Base-by-base conservation (phyloP, 1,284 basidiomycete genomes). In the Schizophyllum amplum region DNA sequence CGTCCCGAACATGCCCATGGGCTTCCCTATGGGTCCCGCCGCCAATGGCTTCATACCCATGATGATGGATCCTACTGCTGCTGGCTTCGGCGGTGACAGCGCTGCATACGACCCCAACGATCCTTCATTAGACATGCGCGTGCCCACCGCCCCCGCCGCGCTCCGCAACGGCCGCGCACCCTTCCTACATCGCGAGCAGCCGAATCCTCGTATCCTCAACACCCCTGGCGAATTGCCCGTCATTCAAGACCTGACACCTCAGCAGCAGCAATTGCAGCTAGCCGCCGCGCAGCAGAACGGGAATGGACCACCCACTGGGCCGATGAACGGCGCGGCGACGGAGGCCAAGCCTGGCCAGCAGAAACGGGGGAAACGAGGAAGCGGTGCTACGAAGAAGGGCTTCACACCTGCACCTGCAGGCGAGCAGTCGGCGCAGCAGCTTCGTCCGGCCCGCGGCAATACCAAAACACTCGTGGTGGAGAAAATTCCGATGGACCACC, bases 391-490 rank as follows among this genome's bases (percentile, higher is more conserved):
- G 13, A 42, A 42, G 33, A 42, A 42, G 33, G 33, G 33, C 33
- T 9, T 17, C 33, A 42, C 11, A 9, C 17, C 33, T 9, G 17
- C 11, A 9, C 17, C 33, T 9, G 33, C 33, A 2, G 33, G 13
- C 23, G 61, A 60, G 47, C 48, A 21, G 11, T n/a, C n/a, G n/a
- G n/a, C n/a, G 3, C 48, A 22, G 48, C 24, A 13, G 48, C 21
- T 22, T 3, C 79, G 82, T 22, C 81, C 83, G 26, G 79, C 84
- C 64, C 77, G 80, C 62, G 79, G 86, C 51, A 83, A 82, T 59
- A 84, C 88, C 67, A 93, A 90, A 67, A 96, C 94, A 0, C 77
- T 98, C 24, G 91, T 97, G 21, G 87, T 98, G 55, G 94, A 96
- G 71, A 95, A 96, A 73, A 94, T 98, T 56, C 95, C 95, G 0